Evolutionary conservation across 1,284 basidiomycete species (phyloP).

Genomic region (Trichosporon sp.): DNA sequence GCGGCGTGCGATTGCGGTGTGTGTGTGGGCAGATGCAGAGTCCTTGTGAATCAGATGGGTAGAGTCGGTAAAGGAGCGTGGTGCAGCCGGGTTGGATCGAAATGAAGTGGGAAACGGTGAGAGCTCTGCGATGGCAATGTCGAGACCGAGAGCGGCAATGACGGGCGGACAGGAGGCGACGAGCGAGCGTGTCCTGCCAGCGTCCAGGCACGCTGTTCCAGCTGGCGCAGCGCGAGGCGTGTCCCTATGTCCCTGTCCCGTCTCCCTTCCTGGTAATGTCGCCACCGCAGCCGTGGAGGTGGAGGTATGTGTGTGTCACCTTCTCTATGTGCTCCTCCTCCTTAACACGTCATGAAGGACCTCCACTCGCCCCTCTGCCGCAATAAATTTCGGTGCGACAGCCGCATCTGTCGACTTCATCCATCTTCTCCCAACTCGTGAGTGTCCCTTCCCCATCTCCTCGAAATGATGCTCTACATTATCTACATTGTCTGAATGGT

Average conservation of each 20-base stretch:
- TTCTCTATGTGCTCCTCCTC: not conserved
- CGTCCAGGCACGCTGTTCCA: not conserved
- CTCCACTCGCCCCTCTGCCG: not conserved
- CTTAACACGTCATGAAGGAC: not conserved
- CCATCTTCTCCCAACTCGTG: constrained; percentile 12
- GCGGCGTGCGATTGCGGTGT: not conserved
- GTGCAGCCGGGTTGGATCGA: not conserved
- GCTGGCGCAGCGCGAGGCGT: not conserved
- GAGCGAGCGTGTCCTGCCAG: constrained; percentile 7
- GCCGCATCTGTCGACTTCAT: not conserved
- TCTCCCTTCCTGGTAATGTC: not conserved
- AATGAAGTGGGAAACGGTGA: not conserved
- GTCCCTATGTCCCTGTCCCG: not conserved
- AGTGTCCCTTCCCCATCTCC: constrained; percentile 11
- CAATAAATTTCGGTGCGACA: not conserved
- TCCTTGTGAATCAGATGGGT: not conserved
- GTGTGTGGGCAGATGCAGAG: not conserved
- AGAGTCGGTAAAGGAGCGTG: constrained; percentile 12
- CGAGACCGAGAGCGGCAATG: not conserved
- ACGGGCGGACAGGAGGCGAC: not conserved
- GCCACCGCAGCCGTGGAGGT: constrained; percentile 9
- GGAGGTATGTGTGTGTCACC: not conserved
- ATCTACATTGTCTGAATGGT: constrained; percentile 58
- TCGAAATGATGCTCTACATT: constrained; percentile 47
- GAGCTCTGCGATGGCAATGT: not conserved